phyloP scores from a whole-genome alignment of 306 rosid species.

The Myrica gale region DNA sequence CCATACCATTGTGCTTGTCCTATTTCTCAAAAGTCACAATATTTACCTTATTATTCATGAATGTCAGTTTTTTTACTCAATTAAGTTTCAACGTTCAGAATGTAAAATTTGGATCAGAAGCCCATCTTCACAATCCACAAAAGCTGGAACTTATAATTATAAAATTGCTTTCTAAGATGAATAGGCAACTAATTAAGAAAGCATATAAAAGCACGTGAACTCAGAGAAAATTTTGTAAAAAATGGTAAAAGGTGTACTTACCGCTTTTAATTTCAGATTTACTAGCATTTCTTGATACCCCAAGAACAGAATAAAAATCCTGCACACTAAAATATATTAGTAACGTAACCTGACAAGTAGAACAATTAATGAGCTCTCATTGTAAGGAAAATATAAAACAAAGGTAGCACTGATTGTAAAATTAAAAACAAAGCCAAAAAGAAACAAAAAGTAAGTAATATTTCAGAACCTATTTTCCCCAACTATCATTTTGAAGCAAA shows the following conservation, averaged over 20 bases:
- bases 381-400: background rate
- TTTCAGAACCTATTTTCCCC: background rate
- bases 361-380: conserved; percentile 3
- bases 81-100: background rate
- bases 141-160: background rate
- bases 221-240: background rate
- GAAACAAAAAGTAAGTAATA: background rate
- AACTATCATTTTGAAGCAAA: conserved; percentile 17
- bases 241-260: conserved; percentile 34
- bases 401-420: background rate
- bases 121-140: background rate
- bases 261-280: conserved; percentile 97
- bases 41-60: background rate
- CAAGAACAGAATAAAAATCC: conserved; percentile 92
- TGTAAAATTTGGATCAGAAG: background rate
- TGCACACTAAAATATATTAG: conserved; percentile 38
- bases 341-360: conserved; percentile 16
- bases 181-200: background rate
- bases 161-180: background rate
- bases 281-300: conserved; percentile 78
- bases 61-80: background rate
- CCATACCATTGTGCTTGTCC: background rate
- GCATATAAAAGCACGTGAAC: conserved; percentile 1
- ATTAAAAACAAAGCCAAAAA: background rate
- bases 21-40: background rate